These are phyloP conservation scores for Trypanosoma avium DNA, from an alignment of 208 protist genomes.

Conservation along the genomic window DNA sequence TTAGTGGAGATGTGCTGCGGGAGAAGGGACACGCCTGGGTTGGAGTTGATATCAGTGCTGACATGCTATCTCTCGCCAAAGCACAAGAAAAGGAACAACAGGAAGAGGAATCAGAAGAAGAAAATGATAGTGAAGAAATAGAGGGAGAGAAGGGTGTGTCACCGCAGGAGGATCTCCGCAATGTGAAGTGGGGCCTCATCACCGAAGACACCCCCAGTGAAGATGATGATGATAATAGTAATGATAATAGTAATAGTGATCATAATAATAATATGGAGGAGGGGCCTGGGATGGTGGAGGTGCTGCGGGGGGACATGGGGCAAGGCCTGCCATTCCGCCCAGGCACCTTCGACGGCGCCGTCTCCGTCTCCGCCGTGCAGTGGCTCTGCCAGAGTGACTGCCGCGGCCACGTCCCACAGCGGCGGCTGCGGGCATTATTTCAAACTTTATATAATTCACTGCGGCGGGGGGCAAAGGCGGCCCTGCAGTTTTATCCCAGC, in stretches of 20 bases:
- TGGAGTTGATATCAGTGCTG: conserved; percentile 95
- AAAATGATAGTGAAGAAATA: too few relatives aligned
- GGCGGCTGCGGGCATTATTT: conserved; percentile 96
- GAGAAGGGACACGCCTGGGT: conserved; percentile 96
- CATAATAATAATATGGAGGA: neutral
- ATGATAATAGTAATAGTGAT: conserved; percentile 23
- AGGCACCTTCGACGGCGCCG: conserved; percentile 97
- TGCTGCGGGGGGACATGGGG: conserved; percentile 94
- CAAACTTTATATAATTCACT: conserved; percentile 96
- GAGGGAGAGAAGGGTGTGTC: too few relatives aligned
- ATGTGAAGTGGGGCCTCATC: conserved; percentile 80
- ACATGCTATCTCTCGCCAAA: conserved; percentile 94
- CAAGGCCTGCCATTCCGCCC: conserved; percentile 95
- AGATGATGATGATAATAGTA: conserved; percentile 28
- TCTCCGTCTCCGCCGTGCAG: conserved; percentile 98
- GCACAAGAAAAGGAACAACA: conserved; percentile 58
- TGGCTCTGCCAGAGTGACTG: conserved; percentile 99
- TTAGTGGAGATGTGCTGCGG: conserved; percentile 96
- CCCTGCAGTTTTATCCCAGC: conserved; percentile 98
- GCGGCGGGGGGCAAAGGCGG: conserved; percentile 87
- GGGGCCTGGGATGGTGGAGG: conserved; percentile 75
- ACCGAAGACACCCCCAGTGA: conserved; percentile 39
- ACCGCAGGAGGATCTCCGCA: conserved; percentile 41
- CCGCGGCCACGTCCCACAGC: conserved; percentile 90
- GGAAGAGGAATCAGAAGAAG: conserved; percentile 20